Evolutionary conservation across 768 basidiomycete genomes (phyloP), one percentile per base, ranked within the genome.

Genomic region (Hysterangium stoloniferum): DNA sequence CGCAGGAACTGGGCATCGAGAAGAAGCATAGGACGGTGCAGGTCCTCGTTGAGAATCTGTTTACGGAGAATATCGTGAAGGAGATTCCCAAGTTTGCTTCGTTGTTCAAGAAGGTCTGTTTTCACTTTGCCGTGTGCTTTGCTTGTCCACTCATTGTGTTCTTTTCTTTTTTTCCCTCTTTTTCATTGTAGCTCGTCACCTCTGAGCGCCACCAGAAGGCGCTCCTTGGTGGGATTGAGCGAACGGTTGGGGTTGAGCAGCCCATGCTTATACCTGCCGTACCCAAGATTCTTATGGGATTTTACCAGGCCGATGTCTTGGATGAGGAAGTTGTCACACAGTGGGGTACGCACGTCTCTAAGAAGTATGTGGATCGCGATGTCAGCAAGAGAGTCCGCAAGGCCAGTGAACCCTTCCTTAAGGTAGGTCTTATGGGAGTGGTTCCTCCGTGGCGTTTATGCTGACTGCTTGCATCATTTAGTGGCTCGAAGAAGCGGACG

Each of bases 201-300:
- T 84, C 86, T 2, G 95, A 98, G 73, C 97, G 93, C 66, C 89
- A 95, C 60, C 91, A 96, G 66, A 99, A 98, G 68, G 74, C 93
- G 0, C 71, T 99, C 27, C 75, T 98, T 6, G 96, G 96, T 24
- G 96, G 96, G 46, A 70, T 98, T 43, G 96, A 99, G 64, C 86
- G 89, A 15, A 73, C 83, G 50, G 79, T 87, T 45, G 95, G 90
- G 43, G 68, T 90, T 52, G 66, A 76, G 17, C 68, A 89, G 57
- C 86, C 88, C 6, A 82, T 86, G 13, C 72, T 91, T 34, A 67
- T 87, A 44, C 66, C 81, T 3, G 59, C 72, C 4, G 79, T 96
- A 9, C 92, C 94, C 15, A 95, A 95, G 66, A 81, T 96, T 57
- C 75, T 99, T 54, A 97, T 98, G 94, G 79, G 68, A 11, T 78